phyloP scores from a whole-genome alignment of 805 yeast species.

The Starmerella sirachaensis region DNA sequence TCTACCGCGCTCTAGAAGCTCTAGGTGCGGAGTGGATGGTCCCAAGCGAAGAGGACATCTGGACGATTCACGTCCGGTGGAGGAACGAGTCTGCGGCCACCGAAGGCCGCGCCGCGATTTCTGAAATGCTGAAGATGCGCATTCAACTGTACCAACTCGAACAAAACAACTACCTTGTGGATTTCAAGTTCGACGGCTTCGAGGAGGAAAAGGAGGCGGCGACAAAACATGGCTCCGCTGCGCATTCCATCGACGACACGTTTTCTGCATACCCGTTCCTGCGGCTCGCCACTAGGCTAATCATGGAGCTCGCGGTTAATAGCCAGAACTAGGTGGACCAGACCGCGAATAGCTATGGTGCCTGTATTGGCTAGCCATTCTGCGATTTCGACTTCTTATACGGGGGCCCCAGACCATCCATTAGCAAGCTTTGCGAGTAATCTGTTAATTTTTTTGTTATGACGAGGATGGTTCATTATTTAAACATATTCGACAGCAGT shows the following conservation, averaged over 20 bases:
- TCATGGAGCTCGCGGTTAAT: slow-evolving; percentile 94
- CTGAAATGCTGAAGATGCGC: slow-evolving; percentile 86
- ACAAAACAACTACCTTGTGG: slow-evolving; percentile 90
- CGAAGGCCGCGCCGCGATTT: slow-evolving; percentile 18
- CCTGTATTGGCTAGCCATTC: background rate
- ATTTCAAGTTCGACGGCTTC: slow-evolving; percentile 97
- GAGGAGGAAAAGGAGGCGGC: slow-evolving; percentile 34
- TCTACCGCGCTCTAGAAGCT: slow-evolving; percentile 83
- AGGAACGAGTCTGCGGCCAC: slow-evolving; percentile 35
- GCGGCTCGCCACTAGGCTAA: slow-evolving; percentile 80
- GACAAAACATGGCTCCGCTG: background rate
- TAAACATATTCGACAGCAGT: background rate
- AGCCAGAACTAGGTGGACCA: slow-evolving; percentile 49
- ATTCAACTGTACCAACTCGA: slow-evolving; percentile 92
- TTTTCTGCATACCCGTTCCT: slow-evolving; percentile 91
- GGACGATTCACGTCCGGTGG: slow-evolving; percentile 97
- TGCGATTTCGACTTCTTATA: no score
- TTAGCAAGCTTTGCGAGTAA: no score
- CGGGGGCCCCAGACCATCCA: no score
- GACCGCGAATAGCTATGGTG: no score
- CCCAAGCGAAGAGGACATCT: slow-evolving; percentile 85
- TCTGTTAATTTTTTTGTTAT: no score
- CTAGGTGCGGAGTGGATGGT: slow-evolving; percentile 96
- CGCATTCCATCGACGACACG: slow-evolving; percentile 55
- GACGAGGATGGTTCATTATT: background rate